phyloP scores from a whole-genome alignment of 2,329 filamentous ascomycete genomes.

The Hypomyces perniciosus region DNA sequence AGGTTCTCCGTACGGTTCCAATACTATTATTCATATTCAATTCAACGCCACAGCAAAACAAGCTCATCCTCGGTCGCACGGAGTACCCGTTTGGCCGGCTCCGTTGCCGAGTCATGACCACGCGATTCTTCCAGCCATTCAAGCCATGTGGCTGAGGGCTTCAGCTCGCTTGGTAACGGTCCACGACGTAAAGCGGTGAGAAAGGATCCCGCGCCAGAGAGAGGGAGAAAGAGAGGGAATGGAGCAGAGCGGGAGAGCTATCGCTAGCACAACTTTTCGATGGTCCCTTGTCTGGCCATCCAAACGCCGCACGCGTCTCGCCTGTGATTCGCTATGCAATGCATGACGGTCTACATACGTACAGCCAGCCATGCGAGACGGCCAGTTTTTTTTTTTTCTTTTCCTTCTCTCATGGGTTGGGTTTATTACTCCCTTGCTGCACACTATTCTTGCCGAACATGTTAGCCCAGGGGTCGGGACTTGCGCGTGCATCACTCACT shows the following conservation, averaged over 20 bases:
- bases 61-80: neutral
- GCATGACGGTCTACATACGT: conserved; percentile 9
- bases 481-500: no score
- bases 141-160: neutral
- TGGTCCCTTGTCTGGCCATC: conserved; percentile 1
- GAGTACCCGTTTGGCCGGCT: no score
- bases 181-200: conserved; percentile 11
- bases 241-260: neutral
- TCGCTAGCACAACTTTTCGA: conserved; percentile 8
- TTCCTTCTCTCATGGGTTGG: no score
- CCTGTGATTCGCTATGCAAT: conserved; percentile 7
- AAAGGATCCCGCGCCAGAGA: neutral
- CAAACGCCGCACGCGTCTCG: neutral
- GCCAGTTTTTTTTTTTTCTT: no score
- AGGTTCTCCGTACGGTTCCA: no score
- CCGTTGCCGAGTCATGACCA: neutral
- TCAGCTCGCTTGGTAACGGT: conserved; percentile 12
- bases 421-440: neutral
- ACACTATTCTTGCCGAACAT: neutral
- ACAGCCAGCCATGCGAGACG: conserved; percentile 4
- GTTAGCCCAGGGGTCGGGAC: neutral
- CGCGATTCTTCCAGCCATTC: neutral
- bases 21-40: neutral
- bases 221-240: neutral
- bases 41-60: neutral